phyloP scores from a whole-genome alignment of 805 yeast genomes.

The Candida bentonensis region DNA sequence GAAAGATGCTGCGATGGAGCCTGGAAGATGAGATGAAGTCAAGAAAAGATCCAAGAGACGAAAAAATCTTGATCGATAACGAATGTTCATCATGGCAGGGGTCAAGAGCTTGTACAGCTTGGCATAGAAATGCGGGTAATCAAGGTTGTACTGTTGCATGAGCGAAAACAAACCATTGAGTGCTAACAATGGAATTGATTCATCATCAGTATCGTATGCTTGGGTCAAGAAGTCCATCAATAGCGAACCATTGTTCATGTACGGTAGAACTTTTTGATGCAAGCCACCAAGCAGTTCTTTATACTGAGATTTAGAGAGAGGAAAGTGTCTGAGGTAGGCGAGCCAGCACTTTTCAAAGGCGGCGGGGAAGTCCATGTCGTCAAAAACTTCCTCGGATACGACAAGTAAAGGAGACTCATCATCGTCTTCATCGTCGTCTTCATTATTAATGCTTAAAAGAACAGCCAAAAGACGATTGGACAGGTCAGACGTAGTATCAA shows the following conservation, averaged over 20 bases:
- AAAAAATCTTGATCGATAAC: constrained; percentile 75
- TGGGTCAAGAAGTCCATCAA: constrained; percentile 92
- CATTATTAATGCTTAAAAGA: constrained; percentile 5
- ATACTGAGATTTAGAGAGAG: constrained; percentile 40
- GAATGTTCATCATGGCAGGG: constrained; percentile 50
- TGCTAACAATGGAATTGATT: constrained; percentile 59
- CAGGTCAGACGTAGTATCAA: constrained; percentile 25
- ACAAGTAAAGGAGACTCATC: constrained; percentile 4
- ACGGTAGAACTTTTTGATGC: constrained; percentile 77
- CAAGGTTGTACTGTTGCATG: constrained; percentile 70
- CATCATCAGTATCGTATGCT: constrained; percentile 49
- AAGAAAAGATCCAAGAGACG: constrained; percentile 76
- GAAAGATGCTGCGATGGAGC: constrained; percentile 74
- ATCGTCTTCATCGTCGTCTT: constrained; percentile 6
- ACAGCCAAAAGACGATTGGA: constrained; percentile 16
- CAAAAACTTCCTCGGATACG: constrained; percentile 1
- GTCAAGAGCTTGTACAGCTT: constrained; percentile 74
- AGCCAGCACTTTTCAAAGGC: constrained; percentile 64
- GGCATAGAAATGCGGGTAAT: constrained; percentile 78
- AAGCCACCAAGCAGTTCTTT: constrained; percentile 54
- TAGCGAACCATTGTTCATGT: constrained; percentile 60
- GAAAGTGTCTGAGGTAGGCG: constrained; percentile 32
- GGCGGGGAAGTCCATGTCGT: constrained; percentile 8
- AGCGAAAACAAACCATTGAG: constrained; percentile 78
- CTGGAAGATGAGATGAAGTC: constrained; percentile 76